phyloP scores from a whole-genome alignment of 2,329 filamentous ascomycete species.

The Elsinoe necatrix region DNA sequence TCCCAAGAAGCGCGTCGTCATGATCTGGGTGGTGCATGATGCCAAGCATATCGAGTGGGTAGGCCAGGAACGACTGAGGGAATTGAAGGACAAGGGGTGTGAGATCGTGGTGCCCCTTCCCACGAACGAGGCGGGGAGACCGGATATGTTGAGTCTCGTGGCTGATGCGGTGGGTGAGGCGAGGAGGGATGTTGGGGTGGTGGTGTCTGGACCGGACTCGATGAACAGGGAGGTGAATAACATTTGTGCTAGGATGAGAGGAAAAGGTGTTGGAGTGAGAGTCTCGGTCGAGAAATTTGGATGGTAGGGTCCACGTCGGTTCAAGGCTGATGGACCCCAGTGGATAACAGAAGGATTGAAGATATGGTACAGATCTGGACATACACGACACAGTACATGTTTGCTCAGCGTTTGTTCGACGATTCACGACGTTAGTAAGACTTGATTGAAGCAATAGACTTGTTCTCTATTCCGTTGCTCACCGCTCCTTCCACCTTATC shows the following conservation, averaged over 20 bases:
- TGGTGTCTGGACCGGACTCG: slow-evolving; percentile 55
- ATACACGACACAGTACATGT: background rate
- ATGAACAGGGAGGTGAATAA: slow-evolving; percentile 55
- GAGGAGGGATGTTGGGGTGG: slow-evolving; percentile 39
- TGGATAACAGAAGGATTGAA: background rate
- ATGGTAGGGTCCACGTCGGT: no score
- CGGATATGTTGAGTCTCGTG: slow-evolving; percentile 43
- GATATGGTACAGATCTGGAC: background rate
- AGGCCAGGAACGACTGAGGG: slow-evolving; percentile 40
- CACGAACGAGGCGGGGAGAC: slow-evolving; percentile 46
- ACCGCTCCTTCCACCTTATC: no score
- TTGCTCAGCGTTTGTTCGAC: background rate
- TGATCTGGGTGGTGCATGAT: slow-evolving; percentile 54
- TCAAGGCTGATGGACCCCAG: no score
- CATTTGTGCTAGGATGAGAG: slow-evolving; percentile 43
- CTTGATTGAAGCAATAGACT: background rate
- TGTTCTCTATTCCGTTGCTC: no score
- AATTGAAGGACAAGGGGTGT: slow-evolving; percentile 43
- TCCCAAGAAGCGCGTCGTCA: slow-evolving; percentile 34
- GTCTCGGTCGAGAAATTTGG: slow-evolving; percentile 60
- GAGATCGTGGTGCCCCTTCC: slow-evolving; percentile 48
- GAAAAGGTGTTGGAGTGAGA: slow-evolving; percentile 42
- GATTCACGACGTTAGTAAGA: background rate
- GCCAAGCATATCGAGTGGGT: slow-evolving; percentile 48
- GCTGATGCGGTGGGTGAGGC: slow-evolving; percentile 29